phyloP scores from a whole-genome alignment of 1,284 basidiomycete genomes.

The Malassezia japonica region DNA sequence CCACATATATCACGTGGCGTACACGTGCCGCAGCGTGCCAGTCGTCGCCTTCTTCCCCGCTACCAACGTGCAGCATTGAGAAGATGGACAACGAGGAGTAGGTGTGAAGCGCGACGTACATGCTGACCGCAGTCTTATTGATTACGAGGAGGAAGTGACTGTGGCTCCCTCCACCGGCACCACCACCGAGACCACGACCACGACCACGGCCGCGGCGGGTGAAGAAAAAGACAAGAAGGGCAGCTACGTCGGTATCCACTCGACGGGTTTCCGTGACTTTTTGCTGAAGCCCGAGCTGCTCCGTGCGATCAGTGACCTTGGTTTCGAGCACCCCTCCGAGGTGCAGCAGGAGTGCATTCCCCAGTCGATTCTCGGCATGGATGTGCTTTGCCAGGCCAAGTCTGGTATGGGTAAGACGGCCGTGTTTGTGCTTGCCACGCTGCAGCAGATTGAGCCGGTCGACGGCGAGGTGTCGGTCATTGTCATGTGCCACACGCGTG shows the following conservation, averaged over 20 bases:
- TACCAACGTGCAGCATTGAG: slow-evolving; percentile 2
- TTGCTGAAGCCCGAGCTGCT: slow-evolving; percentile 91
- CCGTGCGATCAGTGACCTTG: slow-evolving; percentile 93
- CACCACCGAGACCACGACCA: slow-evolving; percentile 30
- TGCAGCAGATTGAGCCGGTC: slow-evolving; percentile 97
- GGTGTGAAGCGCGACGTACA: slow-evolving; percentile 16
- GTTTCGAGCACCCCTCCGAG: slow-evolving; percentile 99
- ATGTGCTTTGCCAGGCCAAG: slow-evolving; percentile 98
- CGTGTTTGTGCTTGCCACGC: slow-evolving; percentile 92
- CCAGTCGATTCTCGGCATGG: slow-evolving; percentile 98
- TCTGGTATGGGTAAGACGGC: slow-evolving; percentile 99
- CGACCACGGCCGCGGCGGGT: slow-evolving; percentile 27
- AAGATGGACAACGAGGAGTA: slow-evolving; percentile 49
- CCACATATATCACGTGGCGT: slow-evolving; percentile 12
- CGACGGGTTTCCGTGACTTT: slow-evolving; percentile 60
- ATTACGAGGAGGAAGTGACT: slow-evolving; percentile 48
- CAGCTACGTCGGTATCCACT: slow-evolving; percentile 48
- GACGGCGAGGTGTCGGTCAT: slow-evolving; percentile 96
- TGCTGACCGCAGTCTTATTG: slow-evolving; percentile 37
- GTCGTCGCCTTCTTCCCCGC: slow-evolving; percentile 4
- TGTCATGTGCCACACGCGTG: slow-evolving; percentile 96
- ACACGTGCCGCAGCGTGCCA: slow-evolving; percentile 1
- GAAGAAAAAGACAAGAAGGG: slow-evolving; percentile 46
- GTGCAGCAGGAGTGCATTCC: slow-evolving; percentile 99
- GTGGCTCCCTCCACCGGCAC: slow-evolving; percentile 21